Conservation (phyloP, 257 asterid species). For the Ligustrum vulgare region DNA sequence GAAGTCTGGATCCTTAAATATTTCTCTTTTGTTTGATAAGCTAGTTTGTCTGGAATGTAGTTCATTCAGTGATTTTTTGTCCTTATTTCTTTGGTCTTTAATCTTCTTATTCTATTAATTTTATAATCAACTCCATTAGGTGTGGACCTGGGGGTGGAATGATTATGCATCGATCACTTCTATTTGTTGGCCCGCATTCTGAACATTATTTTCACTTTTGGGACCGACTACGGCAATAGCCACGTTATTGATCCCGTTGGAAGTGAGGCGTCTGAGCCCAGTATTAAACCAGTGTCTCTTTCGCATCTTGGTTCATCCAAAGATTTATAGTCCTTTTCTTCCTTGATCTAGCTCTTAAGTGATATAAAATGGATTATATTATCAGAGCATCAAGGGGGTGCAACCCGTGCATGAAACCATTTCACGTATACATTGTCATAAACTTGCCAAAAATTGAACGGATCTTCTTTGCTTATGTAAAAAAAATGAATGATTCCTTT, state of each 20-base stretch:
- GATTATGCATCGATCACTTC: background rate
- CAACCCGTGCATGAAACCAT: background rate
- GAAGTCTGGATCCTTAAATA: background rate
- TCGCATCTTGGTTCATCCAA: background rate
- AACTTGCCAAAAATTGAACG: background rate
- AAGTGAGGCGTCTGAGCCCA: background rate
- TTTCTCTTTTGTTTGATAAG: background rate
- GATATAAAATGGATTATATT: slow-evolving; percentile 1
- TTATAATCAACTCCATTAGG: background rate
- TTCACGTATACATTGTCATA: slow-evolving; percentile 2
- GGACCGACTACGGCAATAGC: background rate
- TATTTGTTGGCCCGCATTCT: background rate
- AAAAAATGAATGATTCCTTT: background rate
- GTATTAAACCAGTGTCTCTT: background rate
- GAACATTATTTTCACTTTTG: background rate
- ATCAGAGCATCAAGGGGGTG: slow-evolving; percentile 2
- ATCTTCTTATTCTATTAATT: background rate
- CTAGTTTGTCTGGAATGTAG: background rate
- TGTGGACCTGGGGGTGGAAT: background rate
- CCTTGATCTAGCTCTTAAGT: background rate
- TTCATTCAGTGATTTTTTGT: background rate
- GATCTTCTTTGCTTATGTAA: background rate
- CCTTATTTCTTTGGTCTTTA: too few species aligned
- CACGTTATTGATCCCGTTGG: background rate
- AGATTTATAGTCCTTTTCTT: background rate